Evolutionary conservation across 225 moss, liverwort and hornwort species (phyloP), one percentile per base, ranked within the genome.

Genomic region (Polytrichum formosum): DNA sequence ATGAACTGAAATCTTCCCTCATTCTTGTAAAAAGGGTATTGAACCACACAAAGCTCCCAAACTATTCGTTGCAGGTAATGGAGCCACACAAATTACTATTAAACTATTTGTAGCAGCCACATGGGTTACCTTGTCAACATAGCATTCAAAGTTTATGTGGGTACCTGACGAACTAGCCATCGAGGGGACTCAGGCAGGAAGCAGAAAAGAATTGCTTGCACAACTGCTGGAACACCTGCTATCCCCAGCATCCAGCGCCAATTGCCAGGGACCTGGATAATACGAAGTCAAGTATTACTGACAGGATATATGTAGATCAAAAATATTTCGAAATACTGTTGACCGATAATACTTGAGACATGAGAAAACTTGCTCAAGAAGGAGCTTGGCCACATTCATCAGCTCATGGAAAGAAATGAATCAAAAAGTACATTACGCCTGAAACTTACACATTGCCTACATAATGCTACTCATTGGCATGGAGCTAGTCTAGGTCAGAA

Each of bases 161-260:
- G 55, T 88, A 98, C 97, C 94, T 98, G 91, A 54, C 92, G 87
- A 35, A 89, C 82, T 66, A 94, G 78, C 98, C 98, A 98, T 26
- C 91, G 88, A 21, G 98, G 98, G 55, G 98, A 98, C 70, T 98
- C 98, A 1, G 98, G 98, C 54, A 98, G 83, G 70, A 88, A 88
- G 26, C 85, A 73, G 67, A 98, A 91, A 27, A 98, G 35, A 64
- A 78, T 27, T 28, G 90, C 88, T 78, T 98, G 98, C 59, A 94
- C 62, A 65, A 94, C 56, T 10, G 94, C 98, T 20, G 98, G 98
- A 71, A 92, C 56, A 66, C 81, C 92, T 35, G 89, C 90, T 56
- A 94, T 80, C 10, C 94, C 98, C 76, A 98, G 67, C 98, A 98
- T 98, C 98, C 98, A 98, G 26, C 98, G 88, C 98, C 98, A 98